Conservation (phyloP, 2,329 filamentous ascomycete genomes). For the Colletotrichum eleusines region DNA sequence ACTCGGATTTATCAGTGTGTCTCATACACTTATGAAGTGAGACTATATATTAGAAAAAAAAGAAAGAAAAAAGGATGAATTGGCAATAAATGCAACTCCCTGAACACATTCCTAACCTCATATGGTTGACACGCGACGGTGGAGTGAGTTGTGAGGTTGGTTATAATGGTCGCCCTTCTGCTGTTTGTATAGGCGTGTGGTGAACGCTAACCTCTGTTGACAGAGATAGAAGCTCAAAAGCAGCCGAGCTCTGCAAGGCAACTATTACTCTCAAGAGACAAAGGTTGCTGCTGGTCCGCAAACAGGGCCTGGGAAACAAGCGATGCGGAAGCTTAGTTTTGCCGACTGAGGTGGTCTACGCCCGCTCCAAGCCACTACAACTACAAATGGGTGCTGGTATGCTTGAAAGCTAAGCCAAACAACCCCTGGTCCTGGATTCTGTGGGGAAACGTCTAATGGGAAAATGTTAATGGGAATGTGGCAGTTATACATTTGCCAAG, state of each 20-base stretch:
- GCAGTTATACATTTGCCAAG: slow-evolving; percentile 27
- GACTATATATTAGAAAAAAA: no score
- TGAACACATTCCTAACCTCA: not conserved
- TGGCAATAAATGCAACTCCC: not conserved
- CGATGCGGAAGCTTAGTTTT: not conserved
- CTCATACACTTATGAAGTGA: no score
- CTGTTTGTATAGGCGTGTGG: not conserved
- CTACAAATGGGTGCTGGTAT: slow-evolving; percentile 5
- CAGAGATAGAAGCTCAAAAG: not conserved
- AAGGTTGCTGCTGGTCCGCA: no score
- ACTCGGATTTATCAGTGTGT: not conserved
- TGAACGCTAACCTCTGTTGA: not conserved
- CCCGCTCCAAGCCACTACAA: slow-evolving; percentile 19
- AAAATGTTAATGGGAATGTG: slow-evolving; percentile 6
- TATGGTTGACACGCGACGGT: not conserved
- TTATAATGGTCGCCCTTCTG: not conserved
- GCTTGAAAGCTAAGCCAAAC: not conserved
- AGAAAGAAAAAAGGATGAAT: not conserved
- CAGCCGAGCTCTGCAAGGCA: not conserved
- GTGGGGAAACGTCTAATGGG: not conserved
- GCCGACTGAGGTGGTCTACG: slow-evolving; percentile 11
- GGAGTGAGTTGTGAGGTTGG: not conserved
- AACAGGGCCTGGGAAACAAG: not conserved
- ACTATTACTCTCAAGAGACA: not conserved
- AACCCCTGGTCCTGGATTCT: not conserved